Evolutionary conservation across 371 early-diverging fungal species (phyloP).

Genomic region (Rhizopus arrhizus): DNA sequence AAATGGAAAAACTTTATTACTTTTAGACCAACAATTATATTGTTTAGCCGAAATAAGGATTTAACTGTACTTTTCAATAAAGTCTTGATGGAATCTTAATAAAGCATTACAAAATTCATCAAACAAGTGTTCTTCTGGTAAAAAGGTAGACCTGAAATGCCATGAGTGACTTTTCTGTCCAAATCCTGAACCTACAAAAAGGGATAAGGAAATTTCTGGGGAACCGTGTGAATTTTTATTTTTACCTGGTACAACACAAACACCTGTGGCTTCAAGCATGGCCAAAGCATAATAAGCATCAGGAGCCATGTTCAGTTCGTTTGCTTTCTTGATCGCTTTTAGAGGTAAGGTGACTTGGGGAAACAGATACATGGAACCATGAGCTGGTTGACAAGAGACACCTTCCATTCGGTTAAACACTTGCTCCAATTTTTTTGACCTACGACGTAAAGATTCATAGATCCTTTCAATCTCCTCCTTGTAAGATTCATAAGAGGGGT

Average conservation of each 20-base stretch:
- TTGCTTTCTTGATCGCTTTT: conserved; percentile 75
- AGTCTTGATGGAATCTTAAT: conserved; percentile 75
- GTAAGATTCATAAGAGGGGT: conserved; percentile 79
- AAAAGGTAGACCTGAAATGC: conserved; percentile 95
- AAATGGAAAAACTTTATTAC: conserved; percentile 39
- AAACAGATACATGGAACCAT: conserved; percentile 97
- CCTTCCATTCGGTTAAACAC: conserved; percentile 87
- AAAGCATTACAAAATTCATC: conserved; percentile 81
- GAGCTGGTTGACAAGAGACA: conserved; percentile 84
- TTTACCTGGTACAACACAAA: conserved; percentile 64
- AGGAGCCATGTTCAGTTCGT: conserved; percentile 63
- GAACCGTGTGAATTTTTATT: background rate
- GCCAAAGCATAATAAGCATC: conserved; percentile 86
- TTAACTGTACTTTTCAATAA: conserved; percentile 71
- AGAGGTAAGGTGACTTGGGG: conserved; percentile 79
- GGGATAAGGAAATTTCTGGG: background rate
- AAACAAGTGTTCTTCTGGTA: conserved; percentile 92
- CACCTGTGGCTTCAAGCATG: conserved; percentile 91
- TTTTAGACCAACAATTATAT: conserved; percentile 44
- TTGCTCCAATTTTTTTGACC: conserved; percentile 73
- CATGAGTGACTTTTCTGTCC: conserved; percentile 88
- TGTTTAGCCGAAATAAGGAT: conserved; percentile 27
- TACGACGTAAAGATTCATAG: conserved; percentile 80
- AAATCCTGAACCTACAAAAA: conserved; percentile 73
- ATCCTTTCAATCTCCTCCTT: conserved; percentile 72